These are phyloP conservation scores for Trypanosoma congolense DNA, from an alignment of 208 protist genomes.

Conservation along the genomic window DNA sequence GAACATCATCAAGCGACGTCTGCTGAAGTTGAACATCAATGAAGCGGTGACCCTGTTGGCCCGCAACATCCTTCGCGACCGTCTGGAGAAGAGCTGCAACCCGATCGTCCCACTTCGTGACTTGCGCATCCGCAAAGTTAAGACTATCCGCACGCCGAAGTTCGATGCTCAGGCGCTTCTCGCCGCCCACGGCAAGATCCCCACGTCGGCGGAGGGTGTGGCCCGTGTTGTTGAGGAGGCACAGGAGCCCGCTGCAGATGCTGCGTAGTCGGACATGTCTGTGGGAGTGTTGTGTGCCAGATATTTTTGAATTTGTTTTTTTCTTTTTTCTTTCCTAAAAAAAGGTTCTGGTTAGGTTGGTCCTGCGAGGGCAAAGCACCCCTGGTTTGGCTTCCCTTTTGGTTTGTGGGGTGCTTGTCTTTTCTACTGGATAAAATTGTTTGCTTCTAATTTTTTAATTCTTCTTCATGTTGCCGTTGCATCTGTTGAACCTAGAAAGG, in stretches of 20 bases:
- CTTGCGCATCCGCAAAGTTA: slow-evolving; percentile 97
- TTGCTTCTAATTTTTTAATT: too few species aligned
- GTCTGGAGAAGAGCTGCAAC: slow-evolving; percentile 93
- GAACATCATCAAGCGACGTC: slow-evolving; percentile 92
- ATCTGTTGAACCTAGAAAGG: neutral
- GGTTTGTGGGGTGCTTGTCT: too few species aligned
- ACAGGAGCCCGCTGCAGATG: slow-evolving; percentile 32
- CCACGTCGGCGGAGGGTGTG: slow-evolving; percentile 73
- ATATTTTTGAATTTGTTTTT: slow-evolving; percentile 24
- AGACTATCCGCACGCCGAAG: slow-evolving; percentile 96
- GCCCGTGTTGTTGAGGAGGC: slow-evolving; percentile 70
- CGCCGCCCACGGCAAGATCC: slow-evolving; percentile 88
- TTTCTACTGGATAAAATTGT: too few species aligned
- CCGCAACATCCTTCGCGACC: slow-evolving; percentile 91
- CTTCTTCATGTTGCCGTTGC: neutral
- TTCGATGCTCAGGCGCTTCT: slow-evolving; percentile 91
- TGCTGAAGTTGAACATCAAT: slow-evolving; percentile 88
- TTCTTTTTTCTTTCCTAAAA: slow-evolving; percentile 22
- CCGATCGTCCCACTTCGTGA: slow-evolving; percentile 97
- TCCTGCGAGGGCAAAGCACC: too few species aligned
- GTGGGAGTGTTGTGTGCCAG: neutral
- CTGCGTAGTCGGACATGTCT: neutral
- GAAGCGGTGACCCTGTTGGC: slow-evolving; percentile 94
- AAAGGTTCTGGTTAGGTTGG: too few species aligned
- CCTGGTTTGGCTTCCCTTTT: neutral